Evolutionary conservation across 768 basidiomycete species (phyloP).

Genomic region (Phanerodontia chrysosporium): DNA sequence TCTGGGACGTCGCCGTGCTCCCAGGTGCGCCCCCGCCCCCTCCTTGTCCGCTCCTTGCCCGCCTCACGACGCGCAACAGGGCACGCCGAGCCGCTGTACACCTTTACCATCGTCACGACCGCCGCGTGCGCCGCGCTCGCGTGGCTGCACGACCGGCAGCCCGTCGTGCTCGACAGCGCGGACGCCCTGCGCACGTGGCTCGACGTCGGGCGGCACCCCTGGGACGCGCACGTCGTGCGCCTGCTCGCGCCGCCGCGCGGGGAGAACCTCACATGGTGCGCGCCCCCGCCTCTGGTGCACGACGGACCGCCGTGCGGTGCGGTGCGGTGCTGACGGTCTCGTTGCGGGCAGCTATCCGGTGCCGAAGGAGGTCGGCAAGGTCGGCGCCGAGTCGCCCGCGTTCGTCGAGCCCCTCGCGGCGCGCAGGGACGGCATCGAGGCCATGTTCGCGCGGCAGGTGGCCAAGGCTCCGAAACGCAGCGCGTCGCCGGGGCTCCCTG

Average conservation of each 20-base stretch:
- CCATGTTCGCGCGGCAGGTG: conserved; percentile 70
- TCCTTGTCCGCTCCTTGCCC: background rate
- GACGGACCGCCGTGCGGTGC: conserved; percentile 37
- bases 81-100: conserved; percentile 56
- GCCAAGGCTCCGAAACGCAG: conserved; percentile 20
- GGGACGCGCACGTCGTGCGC: conserved; percentile 56
- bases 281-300: background rate
- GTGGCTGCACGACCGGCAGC: conserved; percentile 92
- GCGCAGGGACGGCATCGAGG: conserved; percentile 83
- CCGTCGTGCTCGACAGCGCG: conserved; percentile 67
- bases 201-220: conserved; percentile 49
- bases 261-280: conserved; percentile 64
- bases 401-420: conserved; percentile 78
- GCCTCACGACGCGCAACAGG: conserved; percentile 31
- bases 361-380: conserved; percentile 86
- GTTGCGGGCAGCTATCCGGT: conserved; percentile 68
- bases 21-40: conserved; percentile 41
- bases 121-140: conserved; percentile 59
- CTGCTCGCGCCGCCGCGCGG: conserved; percentile 62
- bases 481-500: too few relatives aligned
- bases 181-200: conserved; percentile 73
- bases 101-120: conserved; percentile 90
- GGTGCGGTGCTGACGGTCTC: background rate
- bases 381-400: conserved; percentile 75
- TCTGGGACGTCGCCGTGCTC: conserved; percentile 73